Base-by-base conservation (phyloP, 2,329 filamentous ascomycete genomes). In the Penicillium olsonii region DNA sequence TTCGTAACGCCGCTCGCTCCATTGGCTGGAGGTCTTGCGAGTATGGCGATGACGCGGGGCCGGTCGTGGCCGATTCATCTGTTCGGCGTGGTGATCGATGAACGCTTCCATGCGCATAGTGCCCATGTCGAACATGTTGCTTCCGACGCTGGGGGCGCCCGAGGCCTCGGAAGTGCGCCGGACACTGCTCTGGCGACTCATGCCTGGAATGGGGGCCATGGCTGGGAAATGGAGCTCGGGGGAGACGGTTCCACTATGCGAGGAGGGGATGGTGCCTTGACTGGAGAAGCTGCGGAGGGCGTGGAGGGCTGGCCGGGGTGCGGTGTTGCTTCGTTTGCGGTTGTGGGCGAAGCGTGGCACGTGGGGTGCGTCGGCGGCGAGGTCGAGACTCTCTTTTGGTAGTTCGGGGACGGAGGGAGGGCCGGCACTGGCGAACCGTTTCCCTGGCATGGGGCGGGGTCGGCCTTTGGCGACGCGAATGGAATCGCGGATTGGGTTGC, bases 91-190 rank as follows among this genome's bases (percentile, higher is more conserved):
- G 27, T 75, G 74, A 56, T 84, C 82, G 59, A 99, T 95, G 68
- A 97, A 99, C 0, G 94, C 94, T 70, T 97, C 92, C 92, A 99
- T 97, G 22, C 94, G 84, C 39, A 97, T 84, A 2, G 92, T 97
- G 1, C 92, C 91, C 50, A 95, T 88, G 61, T 95, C 91, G 64
- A 94, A 94, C 74, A 94, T 92, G 68, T 82, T 81, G 48, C 70
- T 70, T 55, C 68, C 59, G 39, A 75, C 66, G 59, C 75, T 68
- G 55, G 82, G 66, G 2, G 74, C 51, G 8, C 59, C 74, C 2
- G 70, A 76, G 56, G 75, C 72, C 48, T 78, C 78, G 0, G 77
- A 79, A 1, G 74, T 82, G 60, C 69, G 83, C 73, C 65, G 70
- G 70, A 75, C 65, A 45, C 73, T 78, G 40, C 67, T 72, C 5